Base-by-base conservation (phyloP, 768 basidiomycete genomes). In the Chalciporus sphaerocephalus region DNA sequence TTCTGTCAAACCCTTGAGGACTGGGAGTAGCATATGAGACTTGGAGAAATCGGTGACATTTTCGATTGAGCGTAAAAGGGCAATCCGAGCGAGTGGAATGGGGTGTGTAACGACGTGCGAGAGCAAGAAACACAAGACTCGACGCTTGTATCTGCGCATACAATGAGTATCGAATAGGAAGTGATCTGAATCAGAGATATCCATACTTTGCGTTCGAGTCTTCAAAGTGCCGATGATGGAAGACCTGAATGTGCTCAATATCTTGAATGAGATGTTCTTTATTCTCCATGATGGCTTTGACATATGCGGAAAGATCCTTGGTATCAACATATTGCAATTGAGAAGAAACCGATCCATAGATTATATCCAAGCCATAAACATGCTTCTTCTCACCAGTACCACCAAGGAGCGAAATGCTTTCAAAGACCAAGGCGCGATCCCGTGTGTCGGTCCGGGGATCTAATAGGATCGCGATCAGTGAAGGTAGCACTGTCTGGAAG, bases 401-500 rank as follows among this genome's bases (percentile, higher is more conserved):
- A 75, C 55, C 50, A 41, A 87, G 55, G 5, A 73, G 64, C 1
- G 68, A 68, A 8, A 91, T 65, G 44, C 82, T 85, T 46, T 77
- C 75, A 17, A 80, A 56, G 15, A 83, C 79, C 49, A 65, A 43
- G 23, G 59, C 54, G 10, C 64, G 57, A 6, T 60, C 59, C 34
- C 59, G 59, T 43, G 66, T 65, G 27, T 61, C 54, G 4, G 50
- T 55, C 34, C 59, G 57, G 12, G 35, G 17, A 43, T 67, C 57
- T 54, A 57, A 38, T 11, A 92, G 55, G 9, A 80, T 74, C 17
- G 85, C 75, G 1, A 92, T 68, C 9, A 92, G 60, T 3, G 81
- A 72, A 1, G 90, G 87, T 10, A 92, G 57, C 6, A 93, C 74
- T 0, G 80, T 83, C 62, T 93, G 87, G 65, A 94, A 90, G 62